These are phyloP conservation scores for Lachnellula subtilissima DNA, from an alignment of 2,329 filamentous ascomycete species.

Conservation along the genomic window DNA sequence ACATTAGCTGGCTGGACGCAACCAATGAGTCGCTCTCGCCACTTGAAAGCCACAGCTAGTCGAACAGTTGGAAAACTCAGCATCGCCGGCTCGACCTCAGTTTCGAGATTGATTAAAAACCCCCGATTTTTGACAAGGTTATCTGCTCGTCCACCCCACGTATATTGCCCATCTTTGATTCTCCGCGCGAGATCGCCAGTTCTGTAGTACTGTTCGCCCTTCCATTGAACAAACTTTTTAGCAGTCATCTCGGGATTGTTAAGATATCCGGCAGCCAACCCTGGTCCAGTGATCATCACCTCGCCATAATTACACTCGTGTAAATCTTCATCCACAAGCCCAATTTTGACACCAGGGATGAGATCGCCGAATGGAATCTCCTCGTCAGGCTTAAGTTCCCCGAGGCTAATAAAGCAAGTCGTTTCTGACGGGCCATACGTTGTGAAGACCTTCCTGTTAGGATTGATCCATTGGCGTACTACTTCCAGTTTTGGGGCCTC, in stretches of 20 bases:
- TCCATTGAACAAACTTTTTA: conserved; percentile 15
- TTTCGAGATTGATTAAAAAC: conserved; percentile 34
- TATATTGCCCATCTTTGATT: neutral
- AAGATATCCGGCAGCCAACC: conserved; percentile 24
- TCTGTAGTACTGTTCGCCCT: conserved; percentile 19
- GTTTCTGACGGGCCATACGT: conserved; percentile 19
- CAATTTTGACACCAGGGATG: conserved; percentile 1
- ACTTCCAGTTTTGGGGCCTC: conserved; percentile 8
- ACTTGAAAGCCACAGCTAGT: conserved; percentile 20
- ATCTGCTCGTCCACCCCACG: conserved; percentile 28
- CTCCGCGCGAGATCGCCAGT: conserved; percentile 18
- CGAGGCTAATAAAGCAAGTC: conserved; percentile 12
- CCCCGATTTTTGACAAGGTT: conserved; percentile 32
- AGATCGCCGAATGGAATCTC: conserved; percentile 3
- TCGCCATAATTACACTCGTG: conserved; percentile 18
- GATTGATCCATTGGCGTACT: conserved; percentile 5
- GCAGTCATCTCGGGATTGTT: conserved; percentile 15
- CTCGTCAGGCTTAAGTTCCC: neutral
- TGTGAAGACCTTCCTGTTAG: conserved; percentile 11
- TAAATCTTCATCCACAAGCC: conserved; percentile 1
- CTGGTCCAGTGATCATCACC: conserved; percentile 18
- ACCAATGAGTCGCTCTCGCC: conserved; percentile 14
- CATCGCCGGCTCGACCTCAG: conserved; percentile 30
- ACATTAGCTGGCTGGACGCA: conserved; percentile 11
- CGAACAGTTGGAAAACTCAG: conserved; percentile 13